These are phyloP conservation scores for Amaranthus cruentus DNA, from an alignment of 148 eudicot species.

Conservation along the genomic window DNA sequence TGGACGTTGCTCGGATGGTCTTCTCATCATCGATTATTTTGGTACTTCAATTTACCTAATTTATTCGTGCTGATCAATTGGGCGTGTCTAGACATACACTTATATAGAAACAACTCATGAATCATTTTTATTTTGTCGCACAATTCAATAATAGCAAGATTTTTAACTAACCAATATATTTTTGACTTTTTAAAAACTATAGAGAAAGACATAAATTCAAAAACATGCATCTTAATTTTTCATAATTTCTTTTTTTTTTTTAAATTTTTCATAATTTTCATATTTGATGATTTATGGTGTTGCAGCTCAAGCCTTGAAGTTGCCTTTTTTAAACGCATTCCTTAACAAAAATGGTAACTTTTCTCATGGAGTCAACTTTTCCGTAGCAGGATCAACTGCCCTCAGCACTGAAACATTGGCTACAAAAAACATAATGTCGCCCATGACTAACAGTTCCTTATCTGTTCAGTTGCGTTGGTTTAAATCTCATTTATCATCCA, in stretches of 20 bases:
- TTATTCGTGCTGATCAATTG: no score
- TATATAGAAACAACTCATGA: no score
- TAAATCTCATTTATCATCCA: conserved; percentile 11
- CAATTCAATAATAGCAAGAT: background rate
- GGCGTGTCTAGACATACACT: no score
- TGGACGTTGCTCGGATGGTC: conserved; percentile 30
- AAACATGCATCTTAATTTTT: no score
- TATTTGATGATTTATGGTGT: background rate
- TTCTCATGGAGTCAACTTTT: conserved; percentile 25
- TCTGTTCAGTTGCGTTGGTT: conserved; percentile 26
- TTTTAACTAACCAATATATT: background rate
- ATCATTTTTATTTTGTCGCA: no score
- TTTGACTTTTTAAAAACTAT: no score
- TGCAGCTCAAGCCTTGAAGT: conserved; percentile 14
- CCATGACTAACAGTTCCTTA: conserved; percentile 15
- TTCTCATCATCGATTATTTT: conserved; percentile 21
- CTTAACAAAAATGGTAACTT: conserved; percentile 15
- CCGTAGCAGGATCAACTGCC: conserved; percentile 25
- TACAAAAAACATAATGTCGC: background rate
- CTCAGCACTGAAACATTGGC: conserved; percentile 15
- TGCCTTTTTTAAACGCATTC: conserved; percentile 20
- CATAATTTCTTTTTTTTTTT: no score
- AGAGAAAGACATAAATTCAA: no score
- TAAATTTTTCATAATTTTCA: background rate
- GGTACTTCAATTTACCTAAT: conserved; percentile 2